phyloP scores from a whole-genome alignment of 306 rosid species.

The Corylus avellana region DNA sequence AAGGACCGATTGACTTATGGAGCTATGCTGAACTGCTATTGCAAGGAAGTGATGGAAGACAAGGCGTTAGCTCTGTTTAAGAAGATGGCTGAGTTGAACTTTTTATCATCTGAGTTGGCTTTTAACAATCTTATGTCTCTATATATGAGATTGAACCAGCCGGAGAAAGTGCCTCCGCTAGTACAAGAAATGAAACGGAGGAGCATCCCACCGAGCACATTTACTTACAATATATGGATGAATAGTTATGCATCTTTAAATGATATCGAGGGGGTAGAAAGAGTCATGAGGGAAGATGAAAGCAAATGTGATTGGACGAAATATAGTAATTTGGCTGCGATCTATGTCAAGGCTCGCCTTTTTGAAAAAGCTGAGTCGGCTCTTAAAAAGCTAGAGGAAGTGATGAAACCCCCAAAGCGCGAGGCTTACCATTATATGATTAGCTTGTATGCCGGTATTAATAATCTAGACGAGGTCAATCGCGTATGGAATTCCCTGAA shows the following conservation, averaged over 20 bases:
- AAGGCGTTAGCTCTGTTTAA: constrained; percentile 59
- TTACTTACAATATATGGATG: constrained; percentile 68
- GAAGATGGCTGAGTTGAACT: constrained; percentile 52
- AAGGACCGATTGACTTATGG: too few relatives aligned
- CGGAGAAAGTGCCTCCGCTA: constrained; percentile 48
- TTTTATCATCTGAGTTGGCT: constrained; percentile 39
- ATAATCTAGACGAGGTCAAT: constrained; percentile 55
- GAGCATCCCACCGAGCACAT: constrained; percentile 37
- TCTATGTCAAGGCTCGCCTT: constrained; percentile 61
- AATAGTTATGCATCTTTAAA: constrained; percentile 52
- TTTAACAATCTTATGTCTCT: constrained; percentile 66
- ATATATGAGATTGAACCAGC: constrained; percentile 63
- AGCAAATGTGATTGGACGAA: constrained; percentile 56
- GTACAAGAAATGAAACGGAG: constrained; percentile 63
- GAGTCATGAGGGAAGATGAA: constrained; percentile 36
- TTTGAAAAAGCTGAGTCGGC: constrained; percentile 61
- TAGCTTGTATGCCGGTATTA: constrained; percentile 63
- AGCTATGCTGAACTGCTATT: constrained; percentile 69
- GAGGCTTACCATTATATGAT: constrained; percentile 62
- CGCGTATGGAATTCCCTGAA: constrained; percentile 67
- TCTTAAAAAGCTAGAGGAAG: constrained; percentile 53
- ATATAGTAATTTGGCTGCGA: constrained; percentile 67
- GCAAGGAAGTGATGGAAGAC: constrained; percentile 58
- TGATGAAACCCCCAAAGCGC: constrained; percentile 43
- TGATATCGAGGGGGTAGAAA: constrained; percentile 56